A percentile compares a stretch with the other conserved stretches of the same genome.
These are phyloP conservation scores for Chrysoporthe cubensis DNA, from an alignment of 2,329 filamentous ascomycete species.

Conservation along the genomic window DNA sequence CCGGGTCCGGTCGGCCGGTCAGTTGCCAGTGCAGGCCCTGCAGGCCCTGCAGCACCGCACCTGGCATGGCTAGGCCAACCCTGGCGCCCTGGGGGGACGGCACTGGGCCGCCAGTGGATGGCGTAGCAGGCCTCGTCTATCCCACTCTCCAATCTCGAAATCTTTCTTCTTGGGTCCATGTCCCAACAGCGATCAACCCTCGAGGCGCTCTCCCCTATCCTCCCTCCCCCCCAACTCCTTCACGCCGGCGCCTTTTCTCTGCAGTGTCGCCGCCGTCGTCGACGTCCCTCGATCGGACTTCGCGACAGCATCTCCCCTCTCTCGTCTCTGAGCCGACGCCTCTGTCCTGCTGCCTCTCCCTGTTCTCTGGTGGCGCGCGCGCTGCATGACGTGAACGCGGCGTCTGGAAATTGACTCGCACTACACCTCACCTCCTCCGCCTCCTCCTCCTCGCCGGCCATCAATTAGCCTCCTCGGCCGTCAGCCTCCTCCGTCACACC, in stretches of 20 bases:
- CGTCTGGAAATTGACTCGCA: neutral
- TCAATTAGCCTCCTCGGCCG: neutral
- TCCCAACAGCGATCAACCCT: constrained; percentile 13
- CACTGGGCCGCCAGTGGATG: neutral
- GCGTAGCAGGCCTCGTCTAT: constrained; percentile 12
- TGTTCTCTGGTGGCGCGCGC: neutral
- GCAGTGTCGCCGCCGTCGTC: neutral
- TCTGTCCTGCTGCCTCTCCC: neutral
- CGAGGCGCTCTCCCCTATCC: neutral
- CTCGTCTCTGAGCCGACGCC: neutral
- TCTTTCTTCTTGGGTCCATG: constrained; percentile 6
- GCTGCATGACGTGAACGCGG: constrained; percentile 1
- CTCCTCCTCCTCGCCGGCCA: neutral
- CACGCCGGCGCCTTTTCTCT: constrained; percentile 1
- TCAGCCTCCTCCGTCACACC: too few relatives aligned
- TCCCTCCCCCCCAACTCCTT: neutral
- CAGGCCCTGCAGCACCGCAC: neutral
- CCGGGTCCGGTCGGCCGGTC: neutral
- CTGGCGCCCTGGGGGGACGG: too few relatives aligned
- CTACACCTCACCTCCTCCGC: neutral
- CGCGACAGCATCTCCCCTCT: neutral
- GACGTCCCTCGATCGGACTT: neutral
- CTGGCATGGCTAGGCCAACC: too few relatives aligned
- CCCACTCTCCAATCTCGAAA: neutral
- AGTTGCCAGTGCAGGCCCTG: neutral